These are phyloP conservation scores for Dothidotthia symphoricarpi DNA, from an alignment of 2,329 filamentous ascomycete genomes.

Conservation along the genomic window DNA sequence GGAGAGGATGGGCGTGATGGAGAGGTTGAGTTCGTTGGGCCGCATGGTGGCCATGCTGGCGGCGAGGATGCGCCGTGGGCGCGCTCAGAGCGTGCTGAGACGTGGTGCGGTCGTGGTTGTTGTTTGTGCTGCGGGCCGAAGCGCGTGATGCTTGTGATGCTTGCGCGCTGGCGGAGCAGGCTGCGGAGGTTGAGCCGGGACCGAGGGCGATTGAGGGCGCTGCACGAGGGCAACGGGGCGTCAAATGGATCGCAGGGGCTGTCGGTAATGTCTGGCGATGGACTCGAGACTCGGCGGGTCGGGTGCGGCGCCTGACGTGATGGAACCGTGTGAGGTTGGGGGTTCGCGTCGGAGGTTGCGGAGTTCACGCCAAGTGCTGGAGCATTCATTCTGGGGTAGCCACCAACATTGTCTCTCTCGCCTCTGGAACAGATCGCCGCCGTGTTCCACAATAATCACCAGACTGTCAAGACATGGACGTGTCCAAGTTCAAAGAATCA, in stretches of 20 bases:
- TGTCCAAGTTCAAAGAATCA: no score
- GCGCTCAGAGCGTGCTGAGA: slow-evolving; percentile 23
- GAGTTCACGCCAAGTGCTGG: slow-evolving; percentile 16
- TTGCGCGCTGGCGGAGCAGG: slow-evolving; percentile 3
- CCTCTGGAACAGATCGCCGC: background rate
- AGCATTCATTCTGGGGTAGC: slow-evolving; percentile 1
- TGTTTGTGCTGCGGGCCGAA: slow-evolving; percentile 12
- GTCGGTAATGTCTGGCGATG: slow-evolving; percentile 13
- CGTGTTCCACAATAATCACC: no score
- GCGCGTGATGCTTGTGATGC: slow-evolving; percentile 13
- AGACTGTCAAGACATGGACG: no score
- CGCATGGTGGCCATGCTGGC: slow-evolving; percentile 41
- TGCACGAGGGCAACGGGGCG: slow-evolving; percentile 3
- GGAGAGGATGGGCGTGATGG: slow-evolving; percentile 36
- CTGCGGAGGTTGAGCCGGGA: slow-evolving; percentile 10
- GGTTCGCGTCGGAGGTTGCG: slow-evolving; percentile 22
- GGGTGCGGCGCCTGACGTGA: slow-evolving; percentile 22
- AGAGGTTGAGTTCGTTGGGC: slow-evolving; percentile 38
- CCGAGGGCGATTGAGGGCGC: slow-evolving; percentile 3
- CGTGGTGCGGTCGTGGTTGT: slow-evolving; percentile 2
- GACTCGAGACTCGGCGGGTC: slow-evolving; percentile 7
- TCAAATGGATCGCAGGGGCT: slow-evolving; percentile 14
- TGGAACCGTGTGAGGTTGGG: slow-evolving; percentile 29
- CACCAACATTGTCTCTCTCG: no score
- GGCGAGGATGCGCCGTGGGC: slow-evolving; percentile 5